Conservation (phyloP, 306 rosid genomes). For the Comarum palustre region DNA sequence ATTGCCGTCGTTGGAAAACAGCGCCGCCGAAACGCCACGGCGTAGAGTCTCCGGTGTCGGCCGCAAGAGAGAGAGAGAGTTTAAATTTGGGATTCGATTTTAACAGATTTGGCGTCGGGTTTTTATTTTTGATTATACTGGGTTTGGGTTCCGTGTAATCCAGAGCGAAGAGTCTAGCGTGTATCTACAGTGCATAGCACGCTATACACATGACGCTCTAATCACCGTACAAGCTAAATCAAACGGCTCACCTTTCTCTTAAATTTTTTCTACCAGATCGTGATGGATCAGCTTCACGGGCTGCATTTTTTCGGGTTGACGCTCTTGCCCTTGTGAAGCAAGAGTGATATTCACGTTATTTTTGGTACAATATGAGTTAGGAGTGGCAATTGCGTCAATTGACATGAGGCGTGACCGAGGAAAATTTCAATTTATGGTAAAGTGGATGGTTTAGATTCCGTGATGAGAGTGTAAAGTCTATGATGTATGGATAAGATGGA, state of each 20-base stretch:
- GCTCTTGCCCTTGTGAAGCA: neutral
- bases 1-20: conserved; percentile 27
- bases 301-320: neutral
- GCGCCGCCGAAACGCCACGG: conserved; percentile 36
- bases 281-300: neutral
- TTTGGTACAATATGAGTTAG: neutral
- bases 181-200: neutral
- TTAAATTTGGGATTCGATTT: conserved; percentile 32
- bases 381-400: conserved; percentile 5
- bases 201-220: conserved; percentile 1
- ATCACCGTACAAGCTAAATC: conserved; percentile 10
- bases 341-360: neutral
- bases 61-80: conserved; percentile 32
- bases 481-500: conserved; percentile 6
- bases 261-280: too few species aligned
- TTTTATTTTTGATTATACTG: neutral
- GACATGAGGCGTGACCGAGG: neutral
- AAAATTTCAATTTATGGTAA: neutral
- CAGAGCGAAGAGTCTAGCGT: neutral
- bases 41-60: conserved; percentile 57
- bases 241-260: neutral
- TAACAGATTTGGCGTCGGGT: conserved; percentile 12
- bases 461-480: conserved; percentile 1
- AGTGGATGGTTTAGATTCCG: neutral
- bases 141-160: neutral